phyloP scores from a whole-genome alignment of 1,284 basidiomycete species.

The Chondrostereum purpureum region DNA sequence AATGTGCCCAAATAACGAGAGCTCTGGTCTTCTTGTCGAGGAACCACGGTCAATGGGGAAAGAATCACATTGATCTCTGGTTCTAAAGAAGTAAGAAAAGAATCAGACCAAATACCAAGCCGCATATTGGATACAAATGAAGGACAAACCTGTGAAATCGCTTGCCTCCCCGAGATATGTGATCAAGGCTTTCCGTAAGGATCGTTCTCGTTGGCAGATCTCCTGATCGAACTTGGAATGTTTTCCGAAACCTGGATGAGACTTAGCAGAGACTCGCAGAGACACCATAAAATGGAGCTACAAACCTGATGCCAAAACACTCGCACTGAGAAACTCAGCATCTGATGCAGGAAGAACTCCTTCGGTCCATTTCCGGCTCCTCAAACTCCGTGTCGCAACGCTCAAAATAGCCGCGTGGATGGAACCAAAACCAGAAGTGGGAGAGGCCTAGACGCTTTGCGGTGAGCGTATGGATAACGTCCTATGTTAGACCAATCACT shows the following conservation, averaged over 20 bases:
- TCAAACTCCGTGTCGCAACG: slow-evolving; percentile 73
- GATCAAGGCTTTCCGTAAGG: slow-evolving; percentile 54
- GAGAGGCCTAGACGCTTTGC: slow-evolving; percentile 38
- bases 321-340: slow-evolving; percentile 54
- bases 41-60: slow-evolving; percentile 49
- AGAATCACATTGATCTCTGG: slow-evolving; percentile 61
- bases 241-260: slow-evolving; percentile 38
- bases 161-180: slow-evolving; percentile 63
- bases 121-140: not conserved
- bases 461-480: slow-evolving; percentile 2
- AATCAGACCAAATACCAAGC: too few relatives aligned
- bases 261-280: slow-evolving; percentile 2
- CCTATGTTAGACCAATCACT: slow-evolving; percentile 24
- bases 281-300: not conserved
- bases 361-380: slow-evolving; percentile 52
- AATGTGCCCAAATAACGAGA: slow-evolving; percentile 19
- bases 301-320: slow-evolving; percentile 47
- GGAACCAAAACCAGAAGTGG: slow-evolving; percentile 72
- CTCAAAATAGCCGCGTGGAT: slow-evolving; percentile 78
- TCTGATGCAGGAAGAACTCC: slow-evolving; percentile 66
- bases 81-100: slow-evolving; percentile 29
- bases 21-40: slow-evolving; percentile 37
- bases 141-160: slow-evolving; percentile 52
- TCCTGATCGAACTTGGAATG: slow-evolving; percentile 52
- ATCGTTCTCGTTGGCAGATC: slow-evolving; percentile 45